Evolutionary conservation across 495 filamentous ascomycete species (phyloP), one percentile per base, ranked within the genome.

Genomic region (Hypoxylon perforatum): DNA sequence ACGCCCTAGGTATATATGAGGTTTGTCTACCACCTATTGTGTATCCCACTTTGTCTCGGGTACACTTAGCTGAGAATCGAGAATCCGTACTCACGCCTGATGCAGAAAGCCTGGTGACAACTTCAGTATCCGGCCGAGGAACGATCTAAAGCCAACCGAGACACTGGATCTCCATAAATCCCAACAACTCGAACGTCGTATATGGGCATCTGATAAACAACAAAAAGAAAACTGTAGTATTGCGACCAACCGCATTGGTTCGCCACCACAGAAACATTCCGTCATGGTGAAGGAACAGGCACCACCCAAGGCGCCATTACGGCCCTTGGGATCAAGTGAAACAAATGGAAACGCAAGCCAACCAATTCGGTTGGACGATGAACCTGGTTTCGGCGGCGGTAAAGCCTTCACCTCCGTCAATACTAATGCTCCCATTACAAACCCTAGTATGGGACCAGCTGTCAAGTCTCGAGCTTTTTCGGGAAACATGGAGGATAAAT

Each of bases 41-140:
- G 36, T 39, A n/a, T n/a, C n/a, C n/a, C 54, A 30, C 48, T 41
- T 48, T 17, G 14, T 38, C 35, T 35, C 4, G 25, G 33, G 33
- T n/a, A n/a, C 22, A 63, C 35, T n/a, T 38, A 10, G 10, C 35
- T 38, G 14, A 2, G 5, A 5, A 35, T 35, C 30, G 5, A 38
- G 35, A 38, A 11, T 3, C 35, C 35, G 45, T 63, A 65, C 46
- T 49, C 55, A 67, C 49, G 38, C 28, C 50, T 18, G 41, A 66
- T 17, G 14, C 69, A 80, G 77, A 74, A 80, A 78, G 45, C 76
- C 73, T 10, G 74, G 76, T 38, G 68, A 73, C 33, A 39, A 64
- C 19, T 76, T 75, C 44, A 69, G 70, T 59, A 63, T 77, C 61
- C 75, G 74, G 52, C 77, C 76, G 22, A 74, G 75, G 44, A 76